A percentile compares a stretch with the other conserved stretches of the same genome.
Evolutionary conservation across 139 green algal species (phyloP).

Genomic region (Pseudopediastrum boryanum): DNA sequence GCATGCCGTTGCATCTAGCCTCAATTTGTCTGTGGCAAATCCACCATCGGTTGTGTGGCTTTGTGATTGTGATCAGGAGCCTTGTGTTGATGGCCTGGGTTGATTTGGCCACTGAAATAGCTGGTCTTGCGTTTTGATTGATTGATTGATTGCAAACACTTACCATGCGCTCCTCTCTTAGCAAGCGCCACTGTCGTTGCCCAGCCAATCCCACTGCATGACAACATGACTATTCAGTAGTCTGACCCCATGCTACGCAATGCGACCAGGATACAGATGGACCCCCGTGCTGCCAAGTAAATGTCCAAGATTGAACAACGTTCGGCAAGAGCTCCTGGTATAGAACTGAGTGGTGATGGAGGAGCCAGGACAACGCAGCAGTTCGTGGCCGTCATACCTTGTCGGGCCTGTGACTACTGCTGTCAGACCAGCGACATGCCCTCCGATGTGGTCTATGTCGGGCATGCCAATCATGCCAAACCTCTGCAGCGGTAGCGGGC

Average conservation of each 20-base stretch:
- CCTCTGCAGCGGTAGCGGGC: neutral
- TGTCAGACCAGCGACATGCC: slow-evolving; percentile 52
- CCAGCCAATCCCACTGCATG: slow-evolving; percentile 79
- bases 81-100: too few relatives aligned
- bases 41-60: neutral
- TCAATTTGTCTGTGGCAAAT: neutral
- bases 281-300: neutral
- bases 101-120: neutral
- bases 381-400: slow-evolving; percentile 42
- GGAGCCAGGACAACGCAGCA: neutral
- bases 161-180: slow-evolving; percentile 63
- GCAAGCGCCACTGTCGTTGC: slow-evolving; percentile 71
- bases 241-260: neutral
- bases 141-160: too few relatives aligned
- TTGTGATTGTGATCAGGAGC: too few relatives aligned
- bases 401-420: slow-evolving; percentile 83
- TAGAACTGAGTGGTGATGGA: neutral
- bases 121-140: too few relatives aligned
- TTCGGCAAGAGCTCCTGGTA: neutral
- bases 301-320: neutral
- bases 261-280: neutral
- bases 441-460: neutral
- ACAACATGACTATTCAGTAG: neutral
- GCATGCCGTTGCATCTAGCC: neutral
- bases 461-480: neutral